These are phyloP conservation scores for Colletotrichum eremochloae DNA, from an alignment of 2,329 filamentous ascomycete species.

Conservation along the genomic window DNA sequence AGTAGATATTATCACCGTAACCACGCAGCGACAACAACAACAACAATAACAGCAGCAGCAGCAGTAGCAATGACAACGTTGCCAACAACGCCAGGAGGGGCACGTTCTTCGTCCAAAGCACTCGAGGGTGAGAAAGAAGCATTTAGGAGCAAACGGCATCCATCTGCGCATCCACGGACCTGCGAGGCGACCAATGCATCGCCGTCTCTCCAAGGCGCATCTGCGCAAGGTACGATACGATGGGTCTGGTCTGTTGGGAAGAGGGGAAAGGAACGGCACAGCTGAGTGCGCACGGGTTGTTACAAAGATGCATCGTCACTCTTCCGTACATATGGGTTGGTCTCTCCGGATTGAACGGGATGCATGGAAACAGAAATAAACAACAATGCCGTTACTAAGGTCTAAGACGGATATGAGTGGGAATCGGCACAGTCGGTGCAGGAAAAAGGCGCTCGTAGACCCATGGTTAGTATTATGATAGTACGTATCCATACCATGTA, in stretches of 20 bases:
- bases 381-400: not conserved
- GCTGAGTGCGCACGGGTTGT: constrained; percentile 1
- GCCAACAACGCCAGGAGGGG: not conserved
- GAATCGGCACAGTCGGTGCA: not conserved
- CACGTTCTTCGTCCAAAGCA: constrained; percentile 11
- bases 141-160: not conserved
- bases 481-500: not conserved
- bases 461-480: too few species aligned
- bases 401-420: not conserved
- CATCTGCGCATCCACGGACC: not conserved
- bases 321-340: not conserved
- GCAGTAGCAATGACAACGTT: not conserved
- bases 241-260: not conserved
- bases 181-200: constrained; percentile 4
- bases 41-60: not conserved
- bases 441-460: too few species aligned
- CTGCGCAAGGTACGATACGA: not conserved
- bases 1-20: not conserved
- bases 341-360: not conserved
- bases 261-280: not conserved
- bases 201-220: not conserved
- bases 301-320: not conserved
- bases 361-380: not conserved
- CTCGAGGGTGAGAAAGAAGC: not conserved
- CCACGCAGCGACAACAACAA: not conserved